These are phyloP conservation scores for Pseudevernia furfuracea DNA, from an alignment of 495 filamentous ascomycete species.

Conservation along the genomic window DNA sequence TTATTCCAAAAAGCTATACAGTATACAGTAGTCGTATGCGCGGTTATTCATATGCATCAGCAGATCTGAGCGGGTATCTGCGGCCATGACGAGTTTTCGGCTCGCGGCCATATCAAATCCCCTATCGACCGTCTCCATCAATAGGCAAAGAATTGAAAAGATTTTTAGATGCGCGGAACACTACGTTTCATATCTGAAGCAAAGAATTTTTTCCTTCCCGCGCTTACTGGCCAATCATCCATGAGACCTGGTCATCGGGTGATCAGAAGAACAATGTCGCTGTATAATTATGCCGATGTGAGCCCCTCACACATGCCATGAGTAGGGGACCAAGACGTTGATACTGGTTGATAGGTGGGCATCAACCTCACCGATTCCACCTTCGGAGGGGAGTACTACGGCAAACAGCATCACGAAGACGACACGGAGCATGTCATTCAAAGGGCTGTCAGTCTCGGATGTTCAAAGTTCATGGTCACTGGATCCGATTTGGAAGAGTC, in stretches of 20 bases:
- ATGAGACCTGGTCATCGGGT: neutral
- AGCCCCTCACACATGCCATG: slow-evolving; percentile 26
- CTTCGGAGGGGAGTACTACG: slow-evolving; percentile 76
- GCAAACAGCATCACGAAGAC: slow-evolving; percentile 68
- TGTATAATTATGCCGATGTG: slow-evolving; percentile 52
- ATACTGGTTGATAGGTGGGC: slow-evolving; percentile 50
- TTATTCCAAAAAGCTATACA: neutral
- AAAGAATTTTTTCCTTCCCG: neutral
- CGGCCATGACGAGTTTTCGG: neutral
- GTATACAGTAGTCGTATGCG: too few relatives aligned
- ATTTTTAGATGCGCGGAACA: neutral
- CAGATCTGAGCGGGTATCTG: neutral
- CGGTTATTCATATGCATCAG: neutral
- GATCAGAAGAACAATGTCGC: slow-evolving; percentile 1
- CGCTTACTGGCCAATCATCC: neutral
- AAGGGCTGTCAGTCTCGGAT: slow-evolving; percentile 68
- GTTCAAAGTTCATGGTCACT: slow-evolving; percentile 83
- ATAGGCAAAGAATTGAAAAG: neutral
- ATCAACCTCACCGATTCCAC: slow-evolving; percentile 91
- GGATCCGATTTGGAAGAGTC: slow-evolving; percentile 82
- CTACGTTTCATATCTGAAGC: neutral
- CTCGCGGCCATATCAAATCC: neutral
- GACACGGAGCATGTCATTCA: slow-evolving; percentile 71
- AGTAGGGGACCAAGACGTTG: neutral
- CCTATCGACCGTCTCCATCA: neutral